Evolutionary conservation across 1,139 yeast species (phyloP), one percentile per base, ranked within the genome.

Genomic region (Pichia sp.): DNA sequence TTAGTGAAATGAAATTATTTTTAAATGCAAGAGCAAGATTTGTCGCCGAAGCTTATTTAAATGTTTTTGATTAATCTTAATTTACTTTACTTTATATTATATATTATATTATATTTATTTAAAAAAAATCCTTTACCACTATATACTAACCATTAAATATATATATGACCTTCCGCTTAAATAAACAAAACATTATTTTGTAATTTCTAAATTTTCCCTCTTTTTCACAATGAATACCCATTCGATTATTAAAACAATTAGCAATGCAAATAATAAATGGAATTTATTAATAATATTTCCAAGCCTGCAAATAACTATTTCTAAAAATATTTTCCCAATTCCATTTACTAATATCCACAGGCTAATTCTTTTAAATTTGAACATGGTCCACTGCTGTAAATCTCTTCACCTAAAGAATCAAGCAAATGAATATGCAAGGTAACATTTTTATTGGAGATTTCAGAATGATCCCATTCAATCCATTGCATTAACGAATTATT

Each of bases 1-100:
- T 92, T 63, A 87, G 96, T 67, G 99, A 92, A 67, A 94, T 92
- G 96, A 94, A 94, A 69, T 76, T 92, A 66, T 94, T 92, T 66
- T 78, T 94, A 67, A 92, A 92, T 65, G 97, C 98, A 31, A 79
- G 99, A 64, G 98, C 99, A 26, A 84, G 99, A 73, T 94, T 88
- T 54, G 94, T 90, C 47, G 99, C 98, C 28, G 98, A 94, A 68
- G 92, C 95, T 10, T 90, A 88, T 66, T 74, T 90, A 60, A 82
- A 86, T 40, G 84, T 84, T 32, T 83, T 83, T 60, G 88, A 82
- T 66, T 82, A 34, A 38, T 37, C 11, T 36, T 29, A 10, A 5
- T 35, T 31, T 3, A 10, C 18, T 18, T 18, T 18, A 2, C n/a
- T 9, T 39, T 30, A n/a, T n/a, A n/a, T n/a, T n/a, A n/a, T n/a